Evolutionary conservation across 164 flowering plant genomes (phyloP), one percentile per base, ranked within the genome.

Genomic region (Cinnamomum micranthum): DNA sequence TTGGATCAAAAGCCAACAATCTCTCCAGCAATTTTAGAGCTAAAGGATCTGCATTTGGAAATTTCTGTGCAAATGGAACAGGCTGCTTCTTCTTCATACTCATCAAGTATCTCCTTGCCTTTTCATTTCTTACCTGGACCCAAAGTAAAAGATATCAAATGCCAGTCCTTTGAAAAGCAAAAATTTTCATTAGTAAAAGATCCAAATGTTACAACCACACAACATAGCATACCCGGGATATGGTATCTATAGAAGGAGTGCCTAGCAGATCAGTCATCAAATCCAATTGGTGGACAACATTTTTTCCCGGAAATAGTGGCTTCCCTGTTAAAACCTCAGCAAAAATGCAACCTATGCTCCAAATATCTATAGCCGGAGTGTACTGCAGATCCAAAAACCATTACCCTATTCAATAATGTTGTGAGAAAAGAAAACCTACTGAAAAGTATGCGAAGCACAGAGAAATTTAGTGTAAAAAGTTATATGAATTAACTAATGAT

Each of bases 311-410:
- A 80, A 94, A 94, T 17, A 94, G 84, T 51, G 98, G 98, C 75
- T 88, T 92, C 74, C 98, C 98, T 0, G 90, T 89, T 70, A 92
- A 77, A 68, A 94, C 91, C 81, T 94, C 98, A 12, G 98, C 98
- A 85, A 92, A 94, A 55, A 94, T 94, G 90, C 98, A 92, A 69
- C 98, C 97, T 74, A 94, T 94, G 75, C 98, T 91, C 98, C 98
- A 94, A 78, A 94, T 89, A 80, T 94, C 98, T 79, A 94, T 94
- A 17, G 97, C 98, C 20, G 97, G 92, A 31, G 98, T 94, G 76
- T 94, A 94, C 98, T 94, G 92, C 82, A 85, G 69, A 72, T 28
- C 19, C 67, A 73, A 52, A 64, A 73, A 15, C 31, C 50, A 70
- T 69, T 41, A 71, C 66, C 68, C 68, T 22, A 51, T 73, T 27